These are phyloP conservation scores for Tilletia horrida DNA, from an alignment of 1,284 basidiomycete species.

Conservation along the genomic window DNA sequence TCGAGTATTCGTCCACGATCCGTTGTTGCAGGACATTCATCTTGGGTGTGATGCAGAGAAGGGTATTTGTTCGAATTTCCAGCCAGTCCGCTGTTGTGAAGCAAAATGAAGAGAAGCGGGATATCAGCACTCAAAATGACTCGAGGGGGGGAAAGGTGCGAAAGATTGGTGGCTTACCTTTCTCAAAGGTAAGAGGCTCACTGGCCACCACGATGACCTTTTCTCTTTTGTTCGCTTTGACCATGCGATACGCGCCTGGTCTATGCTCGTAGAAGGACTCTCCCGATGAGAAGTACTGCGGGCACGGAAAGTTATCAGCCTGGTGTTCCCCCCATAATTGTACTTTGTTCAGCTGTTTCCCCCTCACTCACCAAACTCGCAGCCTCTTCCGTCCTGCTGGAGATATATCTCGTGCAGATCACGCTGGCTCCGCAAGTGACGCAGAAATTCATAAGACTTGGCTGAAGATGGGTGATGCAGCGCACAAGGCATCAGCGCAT, in stretches of 20 bases:
- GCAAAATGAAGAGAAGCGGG: not conserved
- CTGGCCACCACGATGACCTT: conserved; percentile 73
- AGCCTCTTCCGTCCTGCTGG: conserved; percentile 82
- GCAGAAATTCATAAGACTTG: conserved; percentile 91
- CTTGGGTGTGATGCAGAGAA: conserved; percentile 63
- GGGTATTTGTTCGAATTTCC: conserved; percentile 89
- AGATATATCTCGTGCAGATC: conserved; percentile 90
- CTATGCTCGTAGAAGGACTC: conserved; percentile 81
- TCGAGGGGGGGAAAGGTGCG: no score
- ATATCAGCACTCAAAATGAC: no score
- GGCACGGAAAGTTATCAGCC: conserved; percentile 46
- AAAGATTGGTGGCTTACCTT: no score
- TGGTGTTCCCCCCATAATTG: no score
- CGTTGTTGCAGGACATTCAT: conserved; percentile 89
- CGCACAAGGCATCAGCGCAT: not conserved
- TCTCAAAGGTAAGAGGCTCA: conserved; percentile 61
- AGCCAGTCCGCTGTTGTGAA: conserved; percentile 76
- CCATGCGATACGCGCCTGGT: conserved; percentile 55
- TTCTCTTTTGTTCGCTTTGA: conserved; percentile 90
- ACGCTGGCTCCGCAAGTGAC: conserved; percentile 91
- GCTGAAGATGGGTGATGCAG: conserved; percentile 59
- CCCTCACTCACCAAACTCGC: conserved; percentile 69
- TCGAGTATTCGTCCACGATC: conserved; percentile 73
- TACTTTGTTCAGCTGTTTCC: conserved; percentile 34
- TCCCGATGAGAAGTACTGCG: conserved; percentile 84